phyloP scores from a whole-genome alignment of 192 early-diverging fungal genomes.

The Funneliformis geosporum region DNA sequence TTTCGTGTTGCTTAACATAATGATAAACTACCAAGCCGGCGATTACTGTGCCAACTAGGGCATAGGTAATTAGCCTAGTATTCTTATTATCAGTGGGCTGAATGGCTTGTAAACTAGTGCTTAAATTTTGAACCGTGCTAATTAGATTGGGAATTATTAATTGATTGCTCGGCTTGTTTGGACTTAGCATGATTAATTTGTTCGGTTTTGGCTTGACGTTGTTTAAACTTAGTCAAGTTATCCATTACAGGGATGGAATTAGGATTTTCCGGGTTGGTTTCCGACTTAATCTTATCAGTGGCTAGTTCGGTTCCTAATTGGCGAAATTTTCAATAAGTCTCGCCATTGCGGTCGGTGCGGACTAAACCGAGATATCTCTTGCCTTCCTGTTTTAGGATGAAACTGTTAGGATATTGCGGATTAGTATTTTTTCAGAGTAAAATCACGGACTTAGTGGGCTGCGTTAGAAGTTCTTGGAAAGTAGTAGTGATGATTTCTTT shows the following conservation, averaged over 20 bases:
- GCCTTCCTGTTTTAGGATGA: background rate
- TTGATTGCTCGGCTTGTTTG: too few species aligned
- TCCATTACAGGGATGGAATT: too few species aligned
- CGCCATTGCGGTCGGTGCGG: background rate
- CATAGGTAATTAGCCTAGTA: background rate
- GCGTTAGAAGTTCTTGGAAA: too few species aligned
- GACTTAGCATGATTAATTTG: constrained; percentile 1
- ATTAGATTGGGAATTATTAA: too few species aligned
- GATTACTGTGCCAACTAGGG: background rate
- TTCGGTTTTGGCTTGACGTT: too few species aligned
- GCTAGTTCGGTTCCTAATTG: too few species aligned
- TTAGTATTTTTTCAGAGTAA: constrained; percentile 16
- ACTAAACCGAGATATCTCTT: background rate
- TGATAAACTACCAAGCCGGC: constrained; percentile 14
- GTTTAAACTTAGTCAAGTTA: background rate
- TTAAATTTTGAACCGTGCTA: constrained; percentile 11
- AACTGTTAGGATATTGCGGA: background rate
- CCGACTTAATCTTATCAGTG: too few species aligned
- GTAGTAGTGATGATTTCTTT: too few species aligned
- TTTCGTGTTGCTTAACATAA: background rate
- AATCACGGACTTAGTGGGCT: too few species aligned
- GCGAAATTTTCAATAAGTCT: constrained; percentile 8
- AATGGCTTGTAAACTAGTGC: background rate
- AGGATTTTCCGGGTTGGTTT: too few species aligned
- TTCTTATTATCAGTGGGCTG: background rate